A percentile compares a stretch with the other conserved stretches of the same genome.
phyloP scores from a whole-genome alignment of 2,329 filamentous ascomycete genomes.

The Xylaria sp. region DNA sequence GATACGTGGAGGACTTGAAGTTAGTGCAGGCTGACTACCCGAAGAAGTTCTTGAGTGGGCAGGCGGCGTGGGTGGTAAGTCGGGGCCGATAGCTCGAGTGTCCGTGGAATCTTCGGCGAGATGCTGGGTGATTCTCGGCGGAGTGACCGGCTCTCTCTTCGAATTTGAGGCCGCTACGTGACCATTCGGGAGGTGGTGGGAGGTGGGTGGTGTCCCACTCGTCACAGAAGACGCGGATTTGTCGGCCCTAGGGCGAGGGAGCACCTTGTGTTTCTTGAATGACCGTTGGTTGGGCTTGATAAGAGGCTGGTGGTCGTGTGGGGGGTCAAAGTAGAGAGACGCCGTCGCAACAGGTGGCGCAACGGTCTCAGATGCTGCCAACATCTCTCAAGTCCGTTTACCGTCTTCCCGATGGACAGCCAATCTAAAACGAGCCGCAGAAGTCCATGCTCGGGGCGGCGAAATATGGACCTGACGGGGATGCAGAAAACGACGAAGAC shows the following conservation, averaged over 20 bases:
- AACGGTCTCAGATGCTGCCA: conserved; percentile 46
- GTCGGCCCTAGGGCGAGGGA: conserved; percentile 53
- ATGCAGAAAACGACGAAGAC: conserved; percentile 4
- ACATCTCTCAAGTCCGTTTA: conserved; percentile 42
- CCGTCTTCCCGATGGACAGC: conserved; percentile 22
- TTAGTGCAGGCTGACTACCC: conserved; percentile 58
- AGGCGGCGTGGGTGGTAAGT: conserved; percentile 71
- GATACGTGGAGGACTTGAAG: conserved; percentile 56
- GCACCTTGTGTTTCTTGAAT: conserved; percentile 54
- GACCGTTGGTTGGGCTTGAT: conserved; percentile 44
- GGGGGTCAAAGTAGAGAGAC: conserved; percentile 48
- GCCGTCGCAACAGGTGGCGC: conserved; percentile 44
- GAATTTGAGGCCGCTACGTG: conserved; percentile 43
- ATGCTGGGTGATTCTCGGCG: conserved; percentile 55
- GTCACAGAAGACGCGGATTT: conserved; percentile 34
- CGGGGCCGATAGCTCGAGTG: conserved; percentile 58
- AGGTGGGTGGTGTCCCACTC: conserved; percentile 36
- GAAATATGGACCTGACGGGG: conserved; percentile 13
- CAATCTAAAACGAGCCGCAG: conserved; percentile 41
- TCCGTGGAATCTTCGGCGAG: conserved; percentile 55
- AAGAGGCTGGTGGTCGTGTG: conserved; percentile 43
- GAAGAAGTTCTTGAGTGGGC: conserved; percentile 69
- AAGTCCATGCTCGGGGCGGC: conserved; percentile 42
- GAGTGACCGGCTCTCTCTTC: conserved; percentile 53
- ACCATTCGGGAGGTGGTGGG: conserved; percentile 48